Percentiles rank a stretch among this genome's conserved stretches.
Conservation (phyloP, 2,329 filamentous ascomycete species). For the Aspergillus ustus region DNA sequence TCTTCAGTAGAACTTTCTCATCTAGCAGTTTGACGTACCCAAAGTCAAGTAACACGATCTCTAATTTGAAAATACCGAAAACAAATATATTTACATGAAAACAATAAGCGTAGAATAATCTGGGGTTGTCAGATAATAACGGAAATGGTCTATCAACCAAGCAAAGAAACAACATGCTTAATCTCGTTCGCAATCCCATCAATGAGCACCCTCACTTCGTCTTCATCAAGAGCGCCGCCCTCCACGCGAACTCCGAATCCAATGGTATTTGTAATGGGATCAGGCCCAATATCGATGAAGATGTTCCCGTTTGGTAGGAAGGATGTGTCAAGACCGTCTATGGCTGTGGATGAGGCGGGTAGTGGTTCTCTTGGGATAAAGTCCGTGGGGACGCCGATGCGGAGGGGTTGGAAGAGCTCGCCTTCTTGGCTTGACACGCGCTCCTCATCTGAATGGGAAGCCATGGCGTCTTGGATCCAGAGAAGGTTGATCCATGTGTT, state of each 20-base stretch:
- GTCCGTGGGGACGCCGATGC: slow-evolving; percentile 33
- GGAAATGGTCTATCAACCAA: not conserved
- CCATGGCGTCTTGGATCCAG: slow-evolving; percentile 29
- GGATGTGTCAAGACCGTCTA: slow-evolving; percentile 29
- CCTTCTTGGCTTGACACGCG: not conserved
- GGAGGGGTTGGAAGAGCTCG: slow-evolving; percentile 27
- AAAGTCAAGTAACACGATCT: not conserved
- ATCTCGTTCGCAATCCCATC: slow-evolving; percentile 27
- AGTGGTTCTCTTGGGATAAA: slow-evolving; percentile 28
- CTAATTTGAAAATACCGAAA: not conserved
- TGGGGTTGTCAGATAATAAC: not conserved
- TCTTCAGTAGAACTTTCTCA: not conserved
- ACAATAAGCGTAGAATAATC: not conserved
- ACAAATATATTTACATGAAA: not conserved
- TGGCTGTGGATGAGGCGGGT: slow-evolving; percentile 20
- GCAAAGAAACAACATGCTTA: slow-evolving; percentile 19
- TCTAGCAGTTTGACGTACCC: not conserved
- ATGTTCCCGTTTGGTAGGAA: slow-evolving; percentile 30
- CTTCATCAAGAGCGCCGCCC: slow-evolving; percentile 25
- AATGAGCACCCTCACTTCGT: slow-evolving; percentile 25
- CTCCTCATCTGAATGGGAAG: not conserved
- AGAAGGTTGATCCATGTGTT: slow-evolving; percentile 41
- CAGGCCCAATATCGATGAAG: slow-evolving; percentile 34
- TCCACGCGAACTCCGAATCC: slow-evolving; percentile 36
- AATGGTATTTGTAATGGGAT: slow-evolving; percentile 28